phyloP scores from a whole-genome alignment of 75 land plant species.

The Chamaecyparis obtusa region DNA sequence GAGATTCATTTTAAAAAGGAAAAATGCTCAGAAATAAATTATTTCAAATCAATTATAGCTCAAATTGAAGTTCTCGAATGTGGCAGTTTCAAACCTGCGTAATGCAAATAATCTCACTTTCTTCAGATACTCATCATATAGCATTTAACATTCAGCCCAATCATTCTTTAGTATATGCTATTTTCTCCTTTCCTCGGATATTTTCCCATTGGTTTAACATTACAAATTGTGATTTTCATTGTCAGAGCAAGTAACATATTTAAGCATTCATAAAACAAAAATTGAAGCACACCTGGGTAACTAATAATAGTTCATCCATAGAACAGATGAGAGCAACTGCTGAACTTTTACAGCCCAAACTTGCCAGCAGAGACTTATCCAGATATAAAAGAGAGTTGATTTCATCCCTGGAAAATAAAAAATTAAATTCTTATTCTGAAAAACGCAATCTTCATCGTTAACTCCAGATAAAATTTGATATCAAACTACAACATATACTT shows the following conservation, averaged over 20 bases:
- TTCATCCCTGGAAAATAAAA: constrained; percentile 7
- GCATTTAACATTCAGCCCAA: not conserved
- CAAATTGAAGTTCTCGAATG: not conserved
- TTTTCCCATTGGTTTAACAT: not conserved
- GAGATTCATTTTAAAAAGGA: not conserved
- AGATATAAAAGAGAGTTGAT: not conserved
- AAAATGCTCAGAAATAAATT: not conserved
- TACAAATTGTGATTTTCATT: not conserved
- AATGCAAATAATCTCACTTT: not conserved
- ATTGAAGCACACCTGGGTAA: not conserved
- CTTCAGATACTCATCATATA: not conserved
- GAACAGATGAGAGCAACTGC: not conserved
- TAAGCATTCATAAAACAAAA: not conserved
- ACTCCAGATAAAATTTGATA: not conserved
- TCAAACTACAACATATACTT: not conserved
- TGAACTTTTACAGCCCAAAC: not conserved
- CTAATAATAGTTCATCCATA: constrained; percentile 1
- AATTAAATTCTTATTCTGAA: not conserved
- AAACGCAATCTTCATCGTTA: not conserved
- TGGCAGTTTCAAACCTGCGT: not conserved
- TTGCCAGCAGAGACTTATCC: constrained; percentile 1
- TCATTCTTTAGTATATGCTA: not conserved
- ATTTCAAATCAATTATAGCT: not conserved
- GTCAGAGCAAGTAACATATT: not conserved
- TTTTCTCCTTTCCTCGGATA: not conserved